Evolutionary conservation across 257 asterid genomes (phyloP).

Genomic region (Fraxinus americana): DNA sequence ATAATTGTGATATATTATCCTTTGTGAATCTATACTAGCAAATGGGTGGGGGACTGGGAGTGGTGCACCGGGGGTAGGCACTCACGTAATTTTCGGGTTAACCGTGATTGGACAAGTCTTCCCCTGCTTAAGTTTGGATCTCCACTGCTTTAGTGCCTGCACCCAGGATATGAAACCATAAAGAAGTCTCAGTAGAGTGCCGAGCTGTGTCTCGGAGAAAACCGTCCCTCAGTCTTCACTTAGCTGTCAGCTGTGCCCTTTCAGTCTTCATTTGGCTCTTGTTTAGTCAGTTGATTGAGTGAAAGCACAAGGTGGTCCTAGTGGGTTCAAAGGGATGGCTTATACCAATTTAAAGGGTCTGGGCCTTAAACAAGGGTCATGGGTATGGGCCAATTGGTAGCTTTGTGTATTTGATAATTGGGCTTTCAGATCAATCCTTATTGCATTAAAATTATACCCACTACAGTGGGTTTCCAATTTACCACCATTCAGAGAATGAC

Average conservation of each 20-base stretch:
- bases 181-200: neutral
- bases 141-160: neutral
- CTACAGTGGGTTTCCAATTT: neutral
- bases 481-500: neutral
- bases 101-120: neutral
- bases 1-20: neutral
- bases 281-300: neutral
- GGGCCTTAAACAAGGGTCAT: neutral
- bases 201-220: neutral
- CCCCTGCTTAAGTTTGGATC: neutral
- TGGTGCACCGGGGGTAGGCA: neutral
- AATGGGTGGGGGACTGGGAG: neutral
- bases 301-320: neutral
- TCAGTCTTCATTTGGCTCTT: neutral
- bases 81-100: neutral
- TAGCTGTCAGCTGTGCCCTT: neutral
- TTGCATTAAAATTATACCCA: neutral
- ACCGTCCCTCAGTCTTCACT: neutral
- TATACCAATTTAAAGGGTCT: neutral
- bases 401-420: neutral
- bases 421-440: neutral
- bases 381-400: neutral
- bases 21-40: neutral
- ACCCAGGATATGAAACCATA: neutral
- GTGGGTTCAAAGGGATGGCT: neutral